Percentiles rank a stretch among this genome's conserved stretches.
Conservation (phyloP, 257 asterid species). For the Solanum bulbocastanum region DNA sequence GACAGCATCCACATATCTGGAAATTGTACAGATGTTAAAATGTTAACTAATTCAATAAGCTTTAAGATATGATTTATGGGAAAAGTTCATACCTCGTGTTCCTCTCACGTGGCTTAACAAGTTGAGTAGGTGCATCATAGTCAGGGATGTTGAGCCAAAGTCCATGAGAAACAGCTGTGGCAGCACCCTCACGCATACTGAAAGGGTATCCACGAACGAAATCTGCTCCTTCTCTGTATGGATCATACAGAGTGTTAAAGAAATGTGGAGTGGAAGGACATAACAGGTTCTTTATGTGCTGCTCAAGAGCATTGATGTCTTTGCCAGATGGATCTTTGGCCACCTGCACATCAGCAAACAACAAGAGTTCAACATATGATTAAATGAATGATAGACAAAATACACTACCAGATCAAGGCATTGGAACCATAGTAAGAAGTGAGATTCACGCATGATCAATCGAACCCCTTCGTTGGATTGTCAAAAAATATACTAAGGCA, state of each 20-base stretch:
- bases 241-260: conserved; percentile 14
- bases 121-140: conserved; percentile 14
- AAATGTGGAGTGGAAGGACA: conserved; percentile 11
- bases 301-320: conserved; percentile 15
- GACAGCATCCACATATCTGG: conserved; percentile 6
- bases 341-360: not conserved
- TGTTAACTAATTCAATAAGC: not conserved
- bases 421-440: not conserved
- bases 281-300: conserved; percentile 9
- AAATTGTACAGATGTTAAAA: not conserved
- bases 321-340: conserved; percentile 12
- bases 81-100: not conserved
- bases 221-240: conserved; percentile 9
- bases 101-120: conserved; percentile 13
- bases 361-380: not conserved
- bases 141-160: conserved; percentile 14
- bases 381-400: not conserved
- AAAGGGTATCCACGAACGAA: conserved; percentile 14
- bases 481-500: not conserved
- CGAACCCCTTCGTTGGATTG: not conserved
- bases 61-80: not conserved
- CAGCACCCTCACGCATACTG: conserved; percentile 11
- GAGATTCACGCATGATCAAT: not conserved
- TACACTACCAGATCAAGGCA: not conserved
- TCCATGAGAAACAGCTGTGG: conserved; percentile 10